Percentiles rank a stretch among this genome's conserved stretches.
phyloP scores from a whole-genome alignment of 495 filamentous ascomycete species.

The Chaetomium tenue region DNA sequence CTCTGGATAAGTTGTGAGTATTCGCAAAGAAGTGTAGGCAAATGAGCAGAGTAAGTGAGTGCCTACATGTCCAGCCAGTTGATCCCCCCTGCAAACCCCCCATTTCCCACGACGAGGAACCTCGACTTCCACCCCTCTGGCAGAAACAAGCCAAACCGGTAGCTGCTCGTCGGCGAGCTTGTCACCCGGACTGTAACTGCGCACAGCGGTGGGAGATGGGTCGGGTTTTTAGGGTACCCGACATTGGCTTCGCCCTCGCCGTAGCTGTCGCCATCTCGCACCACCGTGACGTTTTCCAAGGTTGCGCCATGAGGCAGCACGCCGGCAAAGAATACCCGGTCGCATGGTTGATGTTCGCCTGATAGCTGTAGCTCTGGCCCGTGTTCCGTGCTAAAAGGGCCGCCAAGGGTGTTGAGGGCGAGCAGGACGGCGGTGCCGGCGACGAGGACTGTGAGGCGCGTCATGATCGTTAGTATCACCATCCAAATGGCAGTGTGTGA shows the following conservation, averaged over 20 bases:
- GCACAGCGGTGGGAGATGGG: conserved; percentile 49
- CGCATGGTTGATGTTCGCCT: conserved; percentile 19
- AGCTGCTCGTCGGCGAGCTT: conserved; percentile 43
- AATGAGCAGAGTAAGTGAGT: background rate
- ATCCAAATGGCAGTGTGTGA: no score
- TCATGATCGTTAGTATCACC: background rate
- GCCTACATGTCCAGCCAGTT: conserved; percentile 50
- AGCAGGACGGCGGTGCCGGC: background rate
- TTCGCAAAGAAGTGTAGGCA: background rate
- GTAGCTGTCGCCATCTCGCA: conserved; percentile 37
- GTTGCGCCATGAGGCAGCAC: conserved; percentile 32
- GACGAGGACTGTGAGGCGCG: background rate
- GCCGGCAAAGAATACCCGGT: conserved; percentile 25
- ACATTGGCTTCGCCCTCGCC: conserved; percentile 41
- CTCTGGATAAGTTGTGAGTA: conserved; percentile 11
- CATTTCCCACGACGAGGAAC: conserved; percentile 47
- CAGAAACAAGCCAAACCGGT: conserved; percentile 53
- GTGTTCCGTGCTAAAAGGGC: background rate
- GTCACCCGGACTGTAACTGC: conserved; percentile 49
- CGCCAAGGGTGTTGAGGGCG: background rate
- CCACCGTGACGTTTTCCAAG: conserved; percentile 35
- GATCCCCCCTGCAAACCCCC: conserved; percentile 49
- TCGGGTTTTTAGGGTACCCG: conserved; percentile 46
- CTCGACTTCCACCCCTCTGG: conserved; percentile 49
- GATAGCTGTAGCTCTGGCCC: background rate